A percentile compares a stretch with the other conserved stretches of the same genome.
phyloP scores from a whole-genome alignment of 768 basidiomycete genomes.

The Mycena indigotica region DNA sequence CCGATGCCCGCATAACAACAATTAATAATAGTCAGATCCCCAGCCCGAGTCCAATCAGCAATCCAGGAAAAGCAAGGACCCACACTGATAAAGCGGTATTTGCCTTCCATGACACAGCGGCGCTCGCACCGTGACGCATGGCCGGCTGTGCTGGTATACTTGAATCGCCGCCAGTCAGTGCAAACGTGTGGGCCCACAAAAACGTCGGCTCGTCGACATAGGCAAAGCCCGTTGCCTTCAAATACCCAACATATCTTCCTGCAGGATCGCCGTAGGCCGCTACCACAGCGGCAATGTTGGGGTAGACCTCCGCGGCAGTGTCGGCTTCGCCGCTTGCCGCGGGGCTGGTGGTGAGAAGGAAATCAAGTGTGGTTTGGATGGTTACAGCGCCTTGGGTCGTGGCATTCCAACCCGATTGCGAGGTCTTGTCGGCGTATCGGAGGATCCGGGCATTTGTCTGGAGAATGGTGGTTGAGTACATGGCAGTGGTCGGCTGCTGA shows the following conservation, averaged over 20 bases:
- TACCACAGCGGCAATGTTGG: constrained; percentile 58
- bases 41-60: too few relatives aligned
- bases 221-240: constrained; percentile 38
- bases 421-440: constrained; percentile 45
- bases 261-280: constrained; percentile 60
- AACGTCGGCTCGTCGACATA: constrained; percentile 52
- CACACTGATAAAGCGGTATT: too few relatives aligned
- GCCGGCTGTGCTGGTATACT: not conserved
- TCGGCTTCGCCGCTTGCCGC: constrained; percentile 33
- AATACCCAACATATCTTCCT: constrained; percentile 53
- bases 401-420: constrained; percentile 51
- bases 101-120: too few relatives aligned
- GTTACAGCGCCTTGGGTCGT: constrained; percentile 51
- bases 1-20: too few relatives aligned
- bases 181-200: constrained; percentile 58
- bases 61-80: too few relatives aligned
- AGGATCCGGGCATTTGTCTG: constrained; percentile 62
- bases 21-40: too few relatives aligned
- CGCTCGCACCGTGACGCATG: too few relatives aligned
- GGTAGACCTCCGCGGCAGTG: constrained; percentile 55
- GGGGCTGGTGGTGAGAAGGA: constrained; percentile 51
- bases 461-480: not conserved
- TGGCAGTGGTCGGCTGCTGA: too few relatives aligned
- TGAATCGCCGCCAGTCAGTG: constrained; percentile 24
- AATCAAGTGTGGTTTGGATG: constrained; percentile 64